These are phyloP conservation scores for Puccinia coronata DNA, from an alignment of 1,284 basidiomycete species.

Conservation along the genomic window DNA sequence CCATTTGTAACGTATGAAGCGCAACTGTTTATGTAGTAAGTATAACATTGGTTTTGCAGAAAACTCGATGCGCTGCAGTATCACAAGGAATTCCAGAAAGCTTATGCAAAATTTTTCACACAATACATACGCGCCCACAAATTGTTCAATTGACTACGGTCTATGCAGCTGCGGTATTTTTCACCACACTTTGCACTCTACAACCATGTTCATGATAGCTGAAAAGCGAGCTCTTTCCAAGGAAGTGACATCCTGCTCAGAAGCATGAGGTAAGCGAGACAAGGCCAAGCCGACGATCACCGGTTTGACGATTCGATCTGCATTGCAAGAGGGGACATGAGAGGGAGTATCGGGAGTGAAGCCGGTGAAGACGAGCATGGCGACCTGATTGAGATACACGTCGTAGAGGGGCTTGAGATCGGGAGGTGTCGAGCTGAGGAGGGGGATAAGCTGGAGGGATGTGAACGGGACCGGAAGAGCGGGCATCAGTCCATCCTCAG, in stretches of 20 bases:
- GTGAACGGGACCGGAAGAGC: slow-evolving; percentile 31
- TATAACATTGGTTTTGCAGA: no score
- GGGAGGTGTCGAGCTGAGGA: slow-evolving; percentile 34
- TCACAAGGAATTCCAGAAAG: no score
- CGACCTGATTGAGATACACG: slow-evolving; percentile 39
- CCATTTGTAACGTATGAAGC: no score
- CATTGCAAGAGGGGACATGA: background rate
- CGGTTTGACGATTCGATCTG: slow-evolving; percentile 16
- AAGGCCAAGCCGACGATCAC: slow-evolving; percentile 42
- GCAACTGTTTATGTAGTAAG: no score
- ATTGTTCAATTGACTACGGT: background rate
- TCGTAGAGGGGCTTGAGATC: slow-evolving; percentile 37
- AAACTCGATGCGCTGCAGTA: no score
- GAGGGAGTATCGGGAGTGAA: slow-evolving; percentile 17
- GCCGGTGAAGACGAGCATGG: slow-evolving; percentile 36
- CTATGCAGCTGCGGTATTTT: background rate
- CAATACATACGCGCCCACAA: no score
- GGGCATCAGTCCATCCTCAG: background rate
- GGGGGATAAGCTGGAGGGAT: slow-evolving; percentile 27
- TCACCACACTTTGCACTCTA: slow-evolving; percentile 45
- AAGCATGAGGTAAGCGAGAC: background rate
- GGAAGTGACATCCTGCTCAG: background rate
- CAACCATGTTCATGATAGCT: slow-evolving; percentile 39
- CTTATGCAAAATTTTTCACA: no score
- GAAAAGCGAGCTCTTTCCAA: slow-evolving; percentile 30